These are phyloP conservation scores for Tilletia horrida DNA, from an alignment of 1,284 basidiomycete genomes.

Conservation along the genomic window DNA sequence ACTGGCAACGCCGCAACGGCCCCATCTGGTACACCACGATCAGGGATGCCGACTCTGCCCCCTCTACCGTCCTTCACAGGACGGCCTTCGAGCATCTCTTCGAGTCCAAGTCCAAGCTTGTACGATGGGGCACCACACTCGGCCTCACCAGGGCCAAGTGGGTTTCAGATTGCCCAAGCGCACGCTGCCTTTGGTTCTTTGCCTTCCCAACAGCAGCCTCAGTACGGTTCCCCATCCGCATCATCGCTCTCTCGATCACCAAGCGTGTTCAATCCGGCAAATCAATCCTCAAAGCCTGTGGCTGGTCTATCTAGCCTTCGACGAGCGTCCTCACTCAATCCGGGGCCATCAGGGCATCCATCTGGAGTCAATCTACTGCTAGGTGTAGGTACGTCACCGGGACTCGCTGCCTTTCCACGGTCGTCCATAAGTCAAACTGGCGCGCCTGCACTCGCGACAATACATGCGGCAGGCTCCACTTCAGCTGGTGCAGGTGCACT, in stretches of 20 bases:
- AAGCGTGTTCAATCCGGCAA: constrained; percentile 40
- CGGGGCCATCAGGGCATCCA: background rate
- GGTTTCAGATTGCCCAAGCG: no score
- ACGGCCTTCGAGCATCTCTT: background rate
- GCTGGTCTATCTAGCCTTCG: constrained; percentile 42
- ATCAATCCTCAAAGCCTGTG: constrained; percentile 30
- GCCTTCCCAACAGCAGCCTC: background rate
- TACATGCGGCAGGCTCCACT: no score
- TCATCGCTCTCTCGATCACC: constrained; percentile 28
- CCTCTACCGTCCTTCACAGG: constrained; percentile 5
- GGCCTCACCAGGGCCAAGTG: constrained; percentile 7
- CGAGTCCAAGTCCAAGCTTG: constrained; percentile 2
- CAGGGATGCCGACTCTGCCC: background rate
- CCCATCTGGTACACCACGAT: no score
- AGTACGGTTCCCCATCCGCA: background rate
- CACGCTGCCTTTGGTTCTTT: background rate
- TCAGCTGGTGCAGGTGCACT: no score
- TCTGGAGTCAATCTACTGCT: background rate
- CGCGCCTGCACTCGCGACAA: no score
- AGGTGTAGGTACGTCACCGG: no score
- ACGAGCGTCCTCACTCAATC: constrained; percentile 18
- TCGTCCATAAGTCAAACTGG: no score
- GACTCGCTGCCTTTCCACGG: no score
- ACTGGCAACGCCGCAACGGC: background rate
- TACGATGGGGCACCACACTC: background rate